phyloP scores from a whole-genome alignment of 805 yeast genomes.

The Cyberlindnera maclurae region DNA sequence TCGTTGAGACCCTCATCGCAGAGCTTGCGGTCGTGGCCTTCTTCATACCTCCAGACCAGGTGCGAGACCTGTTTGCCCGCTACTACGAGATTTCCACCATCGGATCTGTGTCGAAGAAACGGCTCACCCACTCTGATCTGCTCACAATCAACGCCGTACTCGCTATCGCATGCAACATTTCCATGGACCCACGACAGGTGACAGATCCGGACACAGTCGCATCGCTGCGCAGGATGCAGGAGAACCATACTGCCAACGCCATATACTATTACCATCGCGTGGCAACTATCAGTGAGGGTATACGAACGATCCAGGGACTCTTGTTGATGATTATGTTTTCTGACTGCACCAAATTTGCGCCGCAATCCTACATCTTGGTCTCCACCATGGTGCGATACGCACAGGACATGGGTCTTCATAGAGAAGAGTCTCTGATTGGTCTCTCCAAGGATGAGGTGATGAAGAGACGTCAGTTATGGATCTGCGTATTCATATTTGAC shows the following conservation, averaged over 20 bases:
- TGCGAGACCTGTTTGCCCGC: conserved; percentile 11
- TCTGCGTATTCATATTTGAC: conserved; percentile 41
- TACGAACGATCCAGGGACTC: conserved; percentile 45
- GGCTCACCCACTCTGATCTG: conserved; percentile 3
- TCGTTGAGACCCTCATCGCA: conserved; percentile 12
- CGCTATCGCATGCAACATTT: conserved; percentile 21
- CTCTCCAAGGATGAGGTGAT: conserved; percentile 30
- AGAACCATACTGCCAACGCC: conserved; percentile 30
- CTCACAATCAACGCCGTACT: conserved; percentile 14
- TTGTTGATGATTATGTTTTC: conserved; percentile 36
- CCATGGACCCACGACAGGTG: neutral
- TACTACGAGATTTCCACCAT: conserved; percentile 11
- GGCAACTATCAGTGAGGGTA: conserved; percentile 42
- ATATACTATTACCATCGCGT: conserved; percentile 48
- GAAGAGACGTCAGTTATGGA: conserved; percentile 39
- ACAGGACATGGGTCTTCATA: conserved; percentile 50
- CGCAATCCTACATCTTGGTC: conserved; percentile 34
- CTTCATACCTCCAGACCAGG: conserved; percentile 12
- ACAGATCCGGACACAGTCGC: neutral
- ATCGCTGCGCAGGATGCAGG: conserved; percentile 19
- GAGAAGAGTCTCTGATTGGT: conserved; percentile 36
- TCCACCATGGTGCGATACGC: conserved; percentile 47
- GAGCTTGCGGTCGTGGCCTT: conserved; percentile 8
- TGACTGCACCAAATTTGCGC: conserved; percentile 31
- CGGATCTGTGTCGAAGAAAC: neutral